A percentile compares a stretch with the other conserved stretches of the same genome.
phyloP scores from a whole-genome alignment of 768 basidiomycete genomes.

The Boletus tomentosulus region DNA sequence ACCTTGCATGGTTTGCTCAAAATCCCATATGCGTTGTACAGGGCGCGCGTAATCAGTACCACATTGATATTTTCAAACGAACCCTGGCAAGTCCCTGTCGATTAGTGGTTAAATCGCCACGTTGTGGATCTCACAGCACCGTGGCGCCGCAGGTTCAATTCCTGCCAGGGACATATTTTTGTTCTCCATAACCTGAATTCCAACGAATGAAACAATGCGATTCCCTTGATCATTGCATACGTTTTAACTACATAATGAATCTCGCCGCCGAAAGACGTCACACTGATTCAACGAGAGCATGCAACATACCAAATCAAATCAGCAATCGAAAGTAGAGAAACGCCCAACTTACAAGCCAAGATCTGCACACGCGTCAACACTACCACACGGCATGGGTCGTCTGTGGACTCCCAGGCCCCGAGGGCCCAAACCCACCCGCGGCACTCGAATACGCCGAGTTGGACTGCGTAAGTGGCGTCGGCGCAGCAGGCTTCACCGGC shows the following conservation, averaged over 20 bases:
- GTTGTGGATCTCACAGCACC: conserved; percentile 35
- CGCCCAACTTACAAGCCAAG: not conserved
- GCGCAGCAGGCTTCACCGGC: conserved; percentile 28
- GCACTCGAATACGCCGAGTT: conserved; percentile 33
- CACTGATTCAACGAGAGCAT: not conserved
- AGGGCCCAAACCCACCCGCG: conserved; percentile 13
- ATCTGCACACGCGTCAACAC: not conserved
- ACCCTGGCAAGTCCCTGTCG: conserved; percentile 32
- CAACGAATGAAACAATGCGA: not conserved
- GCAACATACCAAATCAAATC: not conserved
- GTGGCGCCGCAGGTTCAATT: conserved; percentile 39
- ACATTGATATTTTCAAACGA: too few relatives aligned
- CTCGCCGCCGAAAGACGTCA: not conserved
- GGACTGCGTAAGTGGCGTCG: conserved; percentile 23
- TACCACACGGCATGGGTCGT: conserved; percentile 28
- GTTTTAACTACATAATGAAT: not conserved
- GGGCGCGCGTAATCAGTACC: too few relatives aligned
- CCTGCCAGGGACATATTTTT: conserved; percentile 35
- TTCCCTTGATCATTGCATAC: not conserved
- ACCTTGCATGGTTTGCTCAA: too few relatives aligned
- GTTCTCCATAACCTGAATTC: too few relatives aligned
- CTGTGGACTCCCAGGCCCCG: conserved; percentile 26
- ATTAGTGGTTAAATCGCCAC: conserved; percentile 43
- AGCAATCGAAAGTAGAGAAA: not conserved
- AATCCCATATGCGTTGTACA: too few relatives aligned